Evolutionary conservation across 495 filamentous ascomycete genomes (phyloP).

Genomic region (Glonium stellatum): DNA sequence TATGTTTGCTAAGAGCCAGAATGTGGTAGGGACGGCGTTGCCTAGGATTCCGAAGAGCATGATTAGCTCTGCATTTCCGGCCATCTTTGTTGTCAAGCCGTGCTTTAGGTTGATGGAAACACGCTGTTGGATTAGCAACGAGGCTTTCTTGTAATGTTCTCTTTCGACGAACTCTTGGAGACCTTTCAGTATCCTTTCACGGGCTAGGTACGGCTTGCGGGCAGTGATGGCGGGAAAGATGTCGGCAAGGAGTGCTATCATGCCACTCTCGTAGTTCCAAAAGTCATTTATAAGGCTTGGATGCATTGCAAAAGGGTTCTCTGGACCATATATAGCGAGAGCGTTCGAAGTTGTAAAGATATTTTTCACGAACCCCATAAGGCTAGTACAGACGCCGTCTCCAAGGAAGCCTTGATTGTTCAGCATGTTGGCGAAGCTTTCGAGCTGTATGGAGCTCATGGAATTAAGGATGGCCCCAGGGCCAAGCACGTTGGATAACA

Average conservation of each 20-base stretch:
- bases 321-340: slow-evolving; percentile 18
- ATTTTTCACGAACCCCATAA: slow-evolving; percentile 2
- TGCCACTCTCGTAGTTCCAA: slow-evolving; percentile 23
- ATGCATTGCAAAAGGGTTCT: slow-evolving; percentile 19
- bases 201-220: slow-evolving; percentile 16
- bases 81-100: slow-evolving; percentile 9
- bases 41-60: slow-evolving; percentile 3
- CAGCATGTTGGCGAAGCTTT: neutral
- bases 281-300: slow-evolving; percentile 14
- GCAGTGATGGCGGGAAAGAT: slow-evolving; percentile 16
- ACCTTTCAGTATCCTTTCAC: slow-evolving; percentile 17
- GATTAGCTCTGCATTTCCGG: slow-evolving; percentile 1
- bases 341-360: slow-evolving; percentile 3
- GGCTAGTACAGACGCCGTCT: neutral
- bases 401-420: neutral
- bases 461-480: slow-evolving; percentile 13
- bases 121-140: slow-evolving; percentile 13
- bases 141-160: slow-evolving; percentile 5
- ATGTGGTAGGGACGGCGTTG: slow-evolving; percentile 7
- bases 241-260: slow-evolving; percentile 7
- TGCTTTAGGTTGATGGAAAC: slow-evolving; percentile 3
- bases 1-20: slow-evolving; percentile 5
- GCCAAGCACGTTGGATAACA: slow-evolving; percentile 12
- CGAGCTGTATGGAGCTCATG: slow-evolving; percentile 11
- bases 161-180: slow-evolving; percentile 13